These are phyloP conservation scores for Candida ipomoeae DNA, from an alignment of 805 yeast species.

Conservation along the genomic window DNA sequence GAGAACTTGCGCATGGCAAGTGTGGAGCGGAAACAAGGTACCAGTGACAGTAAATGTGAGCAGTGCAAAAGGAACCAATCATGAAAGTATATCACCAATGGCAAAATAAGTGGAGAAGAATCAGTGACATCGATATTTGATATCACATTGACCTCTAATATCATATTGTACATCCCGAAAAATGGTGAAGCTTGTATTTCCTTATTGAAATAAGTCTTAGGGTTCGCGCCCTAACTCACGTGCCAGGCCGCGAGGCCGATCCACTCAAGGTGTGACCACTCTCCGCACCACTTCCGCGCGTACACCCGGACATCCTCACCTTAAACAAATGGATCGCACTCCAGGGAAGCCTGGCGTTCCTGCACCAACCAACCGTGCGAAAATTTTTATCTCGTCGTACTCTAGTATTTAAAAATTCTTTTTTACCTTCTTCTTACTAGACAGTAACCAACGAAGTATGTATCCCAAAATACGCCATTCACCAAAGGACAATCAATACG, in stretches of 20 bases:
- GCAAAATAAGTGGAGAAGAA: too few species aligned
- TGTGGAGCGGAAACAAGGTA: too few species aligned
- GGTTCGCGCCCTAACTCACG: conserved; percentile 3
- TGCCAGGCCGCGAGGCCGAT: neutral
- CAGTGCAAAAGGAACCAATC: too few species aligned
- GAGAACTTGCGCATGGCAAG: too few species aligned
- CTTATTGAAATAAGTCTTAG: neutral
- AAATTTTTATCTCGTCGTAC: conserved; percentile 13
- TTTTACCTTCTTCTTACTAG: conserved; percentile 17
- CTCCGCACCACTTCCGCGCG: neutral
- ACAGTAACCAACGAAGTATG: conserved; percentile 21
- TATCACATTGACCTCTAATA: too few species aligned
- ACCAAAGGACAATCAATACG: neutral
- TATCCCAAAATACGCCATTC: conserved; percentile 1
- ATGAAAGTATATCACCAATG: too few species aligned
- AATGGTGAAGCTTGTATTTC: too few species aligned
- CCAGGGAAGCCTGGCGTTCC: conserved; percentile 4
- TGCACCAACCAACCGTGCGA: conserved; percentile 12
- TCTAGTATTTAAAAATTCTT: conserved; percentile 9
- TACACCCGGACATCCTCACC: conserved; percentile 13
- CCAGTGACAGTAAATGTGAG: too few species aligned
- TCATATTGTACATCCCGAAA: too few species aligned
- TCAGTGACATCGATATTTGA: too few species aligned
- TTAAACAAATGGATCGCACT: neutral
- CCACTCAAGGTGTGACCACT: neutral